Conservation (phyloP, 306 rosid species). For the Medicago arabica region DNA sequence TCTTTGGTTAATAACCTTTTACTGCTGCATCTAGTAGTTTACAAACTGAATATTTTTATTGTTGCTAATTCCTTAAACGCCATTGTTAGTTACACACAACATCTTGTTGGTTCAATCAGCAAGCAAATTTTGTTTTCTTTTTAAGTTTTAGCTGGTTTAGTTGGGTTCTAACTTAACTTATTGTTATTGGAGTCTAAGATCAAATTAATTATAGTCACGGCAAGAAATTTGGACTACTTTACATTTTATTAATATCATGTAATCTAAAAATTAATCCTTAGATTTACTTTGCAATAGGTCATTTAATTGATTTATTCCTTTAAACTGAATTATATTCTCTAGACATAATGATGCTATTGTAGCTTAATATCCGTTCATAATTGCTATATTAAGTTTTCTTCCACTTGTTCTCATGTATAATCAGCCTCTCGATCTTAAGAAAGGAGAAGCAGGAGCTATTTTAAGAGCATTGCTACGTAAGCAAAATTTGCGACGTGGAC, state of each 20-base stretch:
- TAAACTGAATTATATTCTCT: conserved; percentile 6
- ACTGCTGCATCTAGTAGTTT: neutral
- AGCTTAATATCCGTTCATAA: neutral
- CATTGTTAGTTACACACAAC: neutral
- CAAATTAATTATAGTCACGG: neutral
- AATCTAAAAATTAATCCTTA: conserved; percentile 4
- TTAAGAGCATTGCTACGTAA: too few species aligned
- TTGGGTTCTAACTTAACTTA: neutral
- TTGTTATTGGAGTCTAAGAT: neutral
- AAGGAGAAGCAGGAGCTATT: too few species aligned
- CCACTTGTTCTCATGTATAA: too few species aligned
- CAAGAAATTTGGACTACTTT: neutral
- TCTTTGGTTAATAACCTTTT: too few species aligned
- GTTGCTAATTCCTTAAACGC: neutral
- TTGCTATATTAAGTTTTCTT: too few species aligned
- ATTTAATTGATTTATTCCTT: conserved; percentile 15
- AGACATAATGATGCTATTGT: neutral
- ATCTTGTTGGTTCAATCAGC: neutral
- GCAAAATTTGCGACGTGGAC: too few species aligned
- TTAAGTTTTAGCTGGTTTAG: neutral
- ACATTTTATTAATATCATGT: neutral
- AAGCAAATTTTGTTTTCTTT: neutral
- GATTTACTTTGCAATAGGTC: conserved; percentile 2
- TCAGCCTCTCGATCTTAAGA: too few species aligned
- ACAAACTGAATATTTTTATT: neutral